These are phyloP conservation scores for Naganishia kalamii DNA, from an alignment of 768 basidiomycete species.

Conservation along the genomic window DNA sequence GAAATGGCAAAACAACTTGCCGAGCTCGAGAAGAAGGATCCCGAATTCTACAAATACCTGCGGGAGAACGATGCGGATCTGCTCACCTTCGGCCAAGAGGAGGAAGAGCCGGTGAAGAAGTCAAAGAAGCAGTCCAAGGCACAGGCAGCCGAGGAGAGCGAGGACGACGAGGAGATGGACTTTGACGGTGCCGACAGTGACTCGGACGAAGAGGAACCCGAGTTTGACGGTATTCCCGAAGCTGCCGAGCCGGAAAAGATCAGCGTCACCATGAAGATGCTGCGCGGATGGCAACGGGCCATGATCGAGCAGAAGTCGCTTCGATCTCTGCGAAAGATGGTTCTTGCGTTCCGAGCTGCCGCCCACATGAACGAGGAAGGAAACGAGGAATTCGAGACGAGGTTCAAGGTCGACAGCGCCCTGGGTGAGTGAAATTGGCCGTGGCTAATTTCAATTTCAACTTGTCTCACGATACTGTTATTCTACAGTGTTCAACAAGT, in stretches of 20 bases:
- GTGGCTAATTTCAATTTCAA: background rate
- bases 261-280: constrained; percentile 50
- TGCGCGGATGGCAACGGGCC: constrained; percentile 81
- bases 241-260: constrained; percentile 51
- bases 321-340: constrained; percentile 69
- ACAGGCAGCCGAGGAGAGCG: constrained; percentile 48
- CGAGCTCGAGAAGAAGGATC: constrained; percentile 87
- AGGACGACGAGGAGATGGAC: constrained; percentile 49
- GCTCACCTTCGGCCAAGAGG: constrained; percentile 64
- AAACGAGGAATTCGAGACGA: constrained; percentile 51
- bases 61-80: constrained; percentile 90
- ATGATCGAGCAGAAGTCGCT: constrained; percentile 84
- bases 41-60: constrained; percentile 97
- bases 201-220: constrained; percentile 46
- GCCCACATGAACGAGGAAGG: constrained; percentile 79
- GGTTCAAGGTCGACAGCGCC: constrained; percentile 79
- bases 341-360: constrained; percentile 86
- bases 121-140: constrained; percentile 34
- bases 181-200: constrained; percentile 28
- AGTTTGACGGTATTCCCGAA: constrained; percentile 47
- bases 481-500: constrained; percentile 79
- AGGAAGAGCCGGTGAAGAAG: constrained; percentile 47
- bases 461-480: constrained; percentile 18
- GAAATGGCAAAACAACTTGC: constrained; percentile 74
- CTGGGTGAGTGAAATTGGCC: constrained; percentile 52